These are phyloP conservation scores for Cystoderma amianthinum DNA, from an alignment of 768 basidiomycete species.

Conservation along the genomic window DNA sequence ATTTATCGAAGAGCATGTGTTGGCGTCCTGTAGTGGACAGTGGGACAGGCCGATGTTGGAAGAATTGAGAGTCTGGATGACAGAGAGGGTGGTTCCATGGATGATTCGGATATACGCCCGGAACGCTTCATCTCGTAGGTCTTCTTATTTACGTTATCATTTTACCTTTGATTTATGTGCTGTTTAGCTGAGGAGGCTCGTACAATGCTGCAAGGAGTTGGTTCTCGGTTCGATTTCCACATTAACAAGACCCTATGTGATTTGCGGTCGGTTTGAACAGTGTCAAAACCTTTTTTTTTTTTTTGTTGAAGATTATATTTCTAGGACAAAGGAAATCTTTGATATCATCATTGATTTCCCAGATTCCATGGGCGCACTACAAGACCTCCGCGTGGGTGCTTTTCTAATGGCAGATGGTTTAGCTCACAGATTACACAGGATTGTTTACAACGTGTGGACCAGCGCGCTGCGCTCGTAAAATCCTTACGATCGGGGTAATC, in stretches of 20 bases:
- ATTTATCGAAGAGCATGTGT: conserved; percentile 72
- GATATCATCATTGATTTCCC: conserved; percentile 96
- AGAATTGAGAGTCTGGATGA: conserved; percentile 69
- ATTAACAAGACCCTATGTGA: conserved; percentile 89
- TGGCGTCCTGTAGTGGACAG: conserved; percentile 54
- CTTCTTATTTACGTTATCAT: neutral
- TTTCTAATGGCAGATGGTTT: neutral
- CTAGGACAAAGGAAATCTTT: conserved; percentile 78
- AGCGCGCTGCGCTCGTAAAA: conserved; percentile 68
- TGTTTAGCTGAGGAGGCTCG: conserved; percentile 63
- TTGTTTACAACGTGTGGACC: conserved; percentile 75
- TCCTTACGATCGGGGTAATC: conserved; percentile 75
- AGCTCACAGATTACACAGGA: conserved; percentile 34
- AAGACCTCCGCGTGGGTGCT: conserved; percentile 71
- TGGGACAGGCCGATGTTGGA: conserved; percentile 67
- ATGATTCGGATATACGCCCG: conserved; percentile 75
- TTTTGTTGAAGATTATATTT: neutral
- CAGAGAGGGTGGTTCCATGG: conserved; percentile 76
- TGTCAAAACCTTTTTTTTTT: neutral
- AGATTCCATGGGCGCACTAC: conserved; percentile 75
- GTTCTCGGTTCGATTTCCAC: conserved; percentile 85
- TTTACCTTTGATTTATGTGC: neutral
- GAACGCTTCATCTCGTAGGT: conserved; percentile 49
- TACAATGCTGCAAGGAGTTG: conserved; percentile 67
- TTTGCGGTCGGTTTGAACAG: conserved; percentile 62